Conservation (phyloP, 1,284 basidiomycete species). For the Schizophyllum commune region DNA sequence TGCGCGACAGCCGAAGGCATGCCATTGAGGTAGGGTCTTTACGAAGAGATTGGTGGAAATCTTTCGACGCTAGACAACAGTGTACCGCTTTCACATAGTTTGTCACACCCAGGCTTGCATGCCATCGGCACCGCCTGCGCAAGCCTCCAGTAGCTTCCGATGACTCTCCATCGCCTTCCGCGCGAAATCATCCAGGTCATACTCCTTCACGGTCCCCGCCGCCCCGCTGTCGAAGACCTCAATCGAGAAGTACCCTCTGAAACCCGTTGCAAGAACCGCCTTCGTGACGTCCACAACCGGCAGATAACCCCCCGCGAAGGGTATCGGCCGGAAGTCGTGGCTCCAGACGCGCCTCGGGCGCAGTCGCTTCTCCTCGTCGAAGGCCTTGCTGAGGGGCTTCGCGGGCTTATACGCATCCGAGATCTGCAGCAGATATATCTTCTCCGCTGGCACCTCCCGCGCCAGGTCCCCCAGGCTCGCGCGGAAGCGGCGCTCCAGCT, state of each 20-base stretch:
- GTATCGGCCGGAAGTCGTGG: slow-evolving; percentile 16
- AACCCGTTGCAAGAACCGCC: slow-evolving; percentile 14
- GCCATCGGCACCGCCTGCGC: not conserved
- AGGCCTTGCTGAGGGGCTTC: slow-evolving; percentile 3
- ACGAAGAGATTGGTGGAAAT: no score
- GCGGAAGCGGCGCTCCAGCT: slow-evolving; percentile 8
- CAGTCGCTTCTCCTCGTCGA: slow-evolving; percentile 10
- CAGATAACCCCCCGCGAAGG: slow-evolving; percentile 15
- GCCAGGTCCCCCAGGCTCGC: slow-evolving; percentile 15
- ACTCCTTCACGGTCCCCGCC: not conserved
- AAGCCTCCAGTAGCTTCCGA: not conserved
- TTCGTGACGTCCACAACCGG: slow-evolving; percentile 18
- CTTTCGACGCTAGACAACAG: no score
- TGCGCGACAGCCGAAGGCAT: no score
- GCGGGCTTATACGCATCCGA: slow-evolving; percentile 17
- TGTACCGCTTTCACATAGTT: no score
- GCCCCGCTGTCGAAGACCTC: not conserved
- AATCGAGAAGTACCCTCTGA: not conserved
- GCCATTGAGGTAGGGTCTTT: no score
- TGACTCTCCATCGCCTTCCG: not conserved
- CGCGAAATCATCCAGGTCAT: not conserved
- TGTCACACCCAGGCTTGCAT: no score
- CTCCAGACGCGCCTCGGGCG: slow-evolving; percentile 19
- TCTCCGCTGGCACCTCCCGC: slow-evolving; percentile 15
- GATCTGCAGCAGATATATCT: slow-evolving; percentile 20